Evolutionary conservation across 1,284 basidiomycete species (phyloP), one percentile per base, ranked within the genome.

Genomic region (Ceratobasidium sp.): DNA sequence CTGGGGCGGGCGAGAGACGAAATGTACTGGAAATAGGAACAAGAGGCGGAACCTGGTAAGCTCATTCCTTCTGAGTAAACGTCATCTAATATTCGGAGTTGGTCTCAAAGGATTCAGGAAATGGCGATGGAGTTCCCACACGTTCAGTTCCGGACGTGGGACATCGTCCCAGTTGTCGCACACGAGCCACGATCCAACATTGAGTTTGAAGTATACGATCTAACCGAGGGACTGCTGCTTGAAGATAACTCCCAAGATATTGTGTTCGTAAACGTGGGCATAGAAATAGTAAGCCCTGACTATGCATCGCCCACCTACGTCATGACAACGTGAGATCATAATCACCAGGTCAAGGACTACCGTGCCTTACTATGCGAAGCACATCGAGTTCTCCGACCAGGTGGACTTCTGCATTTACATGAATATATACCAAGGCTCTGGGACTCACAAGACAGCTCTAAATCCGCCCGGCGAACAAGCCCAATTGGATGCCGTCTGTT

Each of bases 301-400:
- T n/a, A n/a, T 6, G 10, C n/a, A 8, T 6, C 22, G 7, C 7
- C 45, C 10, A 7, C 13, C 45, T n/a, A n/a, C 8, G 45, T 20
- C 22, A 20, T 12, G 7, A 7, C n/a, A n/a, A n/a, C n/a, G 40
- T n/a, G n/a, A n/a, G n/a, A n/a, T n/a, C n/a, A n/a, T n/a, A n/a
- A n/a, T n/a, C n/a, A n/a, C n/a, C n/a, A 64, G 60, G 34, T 52
- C 17, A 64, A 64, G 27, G 60, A 64, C 22, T 64, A 64, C 31
- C 60, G 31, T 22, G 47, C 47, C 3, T 38, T 64, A 13, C 47
- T 64, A 12, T 47, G 43, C 17, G 60, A 64, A n/a, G 60, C 17
- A 2, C 31, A 64, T 17, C 60, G 60, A 7, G 60, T 64, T 17
- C 32, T 64, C 3, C 43, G 47, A 3, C 60, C 60, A n/a, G 60